These are phyloP conservation scores for Centella asiatica DNA, from an alignment of 129 eudicot genomes.

Conservation along the genomic window DNA sequence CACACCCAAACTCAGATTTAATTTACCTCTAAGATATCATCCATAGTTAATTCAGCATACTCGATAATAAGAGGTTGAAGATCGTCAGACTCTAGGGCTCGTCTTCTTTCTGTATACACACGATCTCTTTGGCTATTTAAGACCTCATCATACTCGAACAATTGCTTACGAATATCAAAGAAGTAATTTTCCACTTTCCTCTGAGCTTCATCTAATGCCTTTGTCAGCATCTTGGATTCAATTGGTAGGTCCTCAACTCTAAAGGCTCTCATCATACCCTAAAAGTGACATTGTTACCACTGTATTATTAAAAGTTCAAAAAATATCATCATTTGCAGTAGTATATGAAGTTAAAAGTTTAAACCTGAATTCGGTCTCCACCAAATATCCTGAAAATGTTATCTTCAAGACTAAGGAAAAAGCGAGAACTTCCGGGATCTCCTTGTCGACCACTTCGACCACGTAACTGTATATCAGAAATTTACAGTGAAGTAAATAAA, in stretches of 20 bases:
- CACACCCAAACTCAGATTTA: neutral
- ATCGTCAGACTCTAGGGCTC: constrained; percentile 88
- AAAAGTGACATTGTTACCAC: constrained; percentile 15
- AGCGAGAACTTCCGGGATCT: constrained; percentile 99
- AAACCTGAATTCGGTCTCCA: constrained; percentile 97
- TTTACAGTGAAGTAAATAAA: too few relatives aligned
- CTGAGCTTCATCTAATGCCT: constrained; percentile 98
- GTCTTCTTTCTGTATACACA: constrained; percentile 90
- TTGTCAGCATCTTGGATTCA: constrained; percentile 94
- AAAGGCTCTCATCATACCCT: constrained; percentile 99
- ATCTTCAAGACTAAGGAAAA: constrained; percentile 98
- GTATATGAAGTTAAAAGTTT: neutral
- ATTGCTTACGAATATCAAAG: constrained; percentile 90
- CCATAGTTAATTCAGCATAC: constrained; percentile 97
- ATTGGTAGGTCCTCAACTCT: constrained; percentile 99
- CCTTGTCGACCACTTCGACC: constrained; percentile 99
- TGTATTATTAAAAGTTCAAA: neutral
- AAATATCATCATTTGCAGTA: neutral
- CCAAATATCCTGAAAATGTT: constrained; percentile 97
- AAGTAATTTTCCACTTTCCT: constrained; percentile 99
- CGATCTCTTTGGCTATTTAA: constrained; percentile 99
- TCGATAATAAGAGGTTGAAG: constrained; percentile 81
- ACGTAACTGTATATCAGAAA: constrained; percentile 61
- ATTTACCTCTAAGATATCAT: constrained; percentile 89
- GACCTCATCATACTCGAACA: constrained; percentile 96